Evolutionary conservation across 2,329 filamentous ascomycete genomes (phyloP).

Genomic region (Diaporthe eres): DNA sequence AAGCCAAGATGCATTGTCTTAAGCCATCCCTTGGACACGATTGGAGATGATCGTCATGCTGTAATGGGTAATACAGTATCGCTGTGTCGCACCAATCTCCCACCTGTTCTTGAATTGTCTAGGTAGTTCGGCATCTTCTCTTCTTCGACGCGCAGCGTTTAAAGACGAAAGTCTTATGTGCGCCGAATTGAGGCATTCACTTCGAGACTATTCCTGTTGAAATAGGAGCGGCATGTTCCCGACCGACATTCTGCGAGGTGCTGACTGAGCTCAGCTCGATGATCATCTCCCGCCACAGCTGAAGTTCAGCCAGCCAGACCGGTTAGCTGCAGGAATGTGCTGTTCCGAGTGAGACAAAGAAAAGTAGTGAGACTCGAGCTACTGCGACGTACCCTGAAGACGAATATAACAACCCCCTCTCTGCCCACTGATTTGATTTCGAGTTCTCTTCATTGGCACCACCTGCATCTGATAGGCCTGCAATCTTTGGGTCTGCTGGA

Average conservation of each 20-base stretch:
- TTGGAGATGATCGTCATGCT: constrained; percentile 2
- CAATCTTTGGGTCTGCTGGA: too few species aligned
- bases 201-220: background rate
- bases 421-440: background rate
- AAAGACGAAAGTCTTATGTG: background rate
- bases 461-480: background rate
- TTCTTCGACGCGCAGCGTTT: background rate
- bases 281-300: constrained; percentile 28
- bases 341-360: constrained; percentile 13
- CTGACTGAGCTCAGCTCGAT: constrained; percentile 8
- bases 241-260: background rate
- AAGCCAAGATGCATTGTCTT: background rate
- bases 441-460: too few species aligned
- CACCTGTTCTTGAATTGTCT: background rate
- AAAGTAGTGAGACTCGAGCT: constrained; percentile 28
- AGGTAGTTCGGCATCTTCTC: background rate
- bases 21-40: constrained; percentile 5
- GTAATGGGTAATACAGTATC: constrained; percentile 3
- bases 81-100: background rate
- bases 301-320: background rate
- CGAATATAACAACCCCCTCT: constrained; percentile 3
- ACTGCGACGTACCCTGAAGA: background rate
- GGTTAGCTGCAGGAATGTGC: constrained; percentile 30
- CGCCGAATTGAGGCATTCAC: background rate
- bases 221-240: background rate